Conservation (phyloP, 495 filamentous ascomycete species). For the Hyaloscypha finlandica region DNA sequence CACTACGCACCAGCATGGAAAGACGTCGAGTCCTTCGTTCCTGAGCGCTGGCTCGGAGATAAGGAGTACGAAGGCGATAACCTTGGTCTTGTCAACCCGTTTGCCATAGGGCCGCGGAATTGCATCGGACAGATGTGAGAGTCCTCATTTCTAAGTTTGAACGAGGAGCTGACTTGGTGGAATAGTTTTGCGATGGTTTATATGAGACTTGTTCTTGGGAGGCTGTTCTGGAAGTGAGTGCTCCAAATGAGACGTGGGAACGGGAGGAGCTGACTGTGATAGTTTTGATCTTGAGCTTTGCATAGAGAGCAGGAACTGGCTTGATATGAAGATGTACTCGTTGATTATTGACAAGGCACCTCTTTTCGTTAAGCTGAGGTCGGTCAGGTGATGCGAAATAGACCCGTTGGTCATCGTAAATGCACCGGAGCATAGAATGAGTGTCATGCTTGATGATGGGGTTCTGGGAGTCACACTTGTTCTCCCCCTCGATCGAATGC, state of each 20-base stretch:
- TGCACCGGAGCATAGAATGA: too few relatives aligned
- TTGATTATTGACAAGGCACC: constrained; percentile 1
- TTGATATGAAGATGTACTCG: neutral
- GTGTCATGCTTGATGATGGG: too few relatives aligned
- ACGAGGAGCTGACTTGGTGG: constrained; percentile 37
- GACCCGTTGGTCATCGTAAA: too few relatives aligned
- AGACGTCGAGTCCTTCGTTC: constrained; percentile 16
- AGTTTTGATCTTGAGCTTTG: neutral
- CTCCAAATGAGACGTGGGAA: neutral
- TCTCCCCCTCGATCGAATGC: too few relatives aligned
- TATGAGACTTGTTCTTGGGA: constrained; percentile 52
- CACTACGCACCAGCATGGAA: constrained; percentile 6
- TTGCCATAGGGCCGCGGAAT: neutral
- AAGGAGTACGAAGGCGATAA: neutral
- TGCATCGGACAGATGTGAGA: neutral
- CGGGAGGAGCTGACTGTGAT: neutral
- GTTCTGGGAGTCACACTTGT: too few relatives aligned
- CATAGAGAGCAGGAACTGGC: neutral
- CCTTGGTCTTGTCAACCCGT: neutral
- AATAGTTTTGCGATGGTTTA: constrained; percentile 51
- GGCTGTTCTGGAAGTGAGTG: constrained; percentile 50
- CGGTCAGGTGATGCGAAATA: too few relatives aligned
- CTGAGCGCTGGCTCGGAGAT: constrained; percentile 37
- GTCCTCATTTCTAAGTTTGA: constrained; percentile 38
- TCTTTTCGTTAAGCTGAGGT: neutral